Evolutionary conservation across 805 yeast species (phyloP).

Genomic region (Pichia paraexigua): DNA sequence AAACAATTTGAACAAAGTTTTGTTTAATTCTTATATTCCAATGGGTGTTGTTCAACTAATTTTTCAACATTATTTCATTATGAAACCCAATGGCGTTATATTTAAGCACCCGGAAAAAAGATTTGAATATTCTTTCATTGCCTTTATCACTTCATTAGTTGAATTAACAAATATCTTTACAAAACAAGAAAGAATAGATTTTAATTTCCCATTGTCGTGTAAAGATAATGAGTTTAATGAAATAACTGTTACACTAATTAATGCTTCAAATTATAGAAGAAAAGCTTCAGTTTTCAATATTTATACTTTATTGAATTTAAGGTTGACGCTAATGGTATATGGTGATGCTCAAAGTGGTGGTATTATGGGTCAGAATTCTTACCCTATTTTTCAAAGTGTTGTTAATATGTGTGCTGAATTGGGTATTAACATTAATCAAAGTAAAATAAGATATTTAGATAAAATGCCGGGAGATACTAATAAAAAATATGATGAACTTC

Average conservation of each 20-base stretch:
- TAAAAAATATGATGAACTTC: background rate
- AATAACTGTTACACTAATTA: conserved; percentile 6
- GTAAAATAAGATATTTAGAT: conserved; percentile 3
- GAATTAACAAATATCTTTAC: conserved; percentile 8
- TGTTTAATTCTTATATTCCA: conserved; percentile 9
- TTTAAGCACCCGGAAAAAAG: conserved; percentile 7
- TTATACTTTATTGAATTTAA: conserved; percentile 6
- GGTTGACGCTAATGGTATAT: conserved; percentile 9
- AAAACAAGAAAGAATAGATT: background rate
- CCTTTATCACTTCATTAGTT: conserved; percentile 9
- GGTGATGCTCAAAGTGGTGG: conserved; percentile 11
- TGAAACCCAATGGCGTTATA: background rate
- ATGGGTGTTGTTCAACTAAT: conserved; percentile 6
- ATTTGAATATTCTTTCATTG: conserved; percentile 10
- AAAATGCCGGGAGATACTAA: background rate
- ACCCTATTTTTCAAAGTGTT: conserved; percentile 10
- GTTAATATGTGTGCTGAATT: conserved; percentile 6
- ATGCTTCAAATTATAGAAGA: conserved; percentile 8
- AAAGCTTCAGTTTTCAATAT: conserved; percentile 6
- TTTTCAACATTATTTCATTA: conserved; percentile 7
- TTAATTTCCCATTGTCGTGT: background rate
- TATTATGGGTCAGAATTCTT: conserved; percentile 5
- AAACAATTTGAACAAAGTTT: conserved; percentile 6
- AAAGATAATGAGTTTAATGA: conserved; percentile 4
- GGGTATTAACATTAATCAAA: conserved; percentile 9